A percentile compares a stretch with the other conserved stretches of the same genome.
These are phyloP conservation scores for Ochetophila trinervis DNA, from an alignment of 306 rosid genomes.

Conservation along the genomic window DNA sequence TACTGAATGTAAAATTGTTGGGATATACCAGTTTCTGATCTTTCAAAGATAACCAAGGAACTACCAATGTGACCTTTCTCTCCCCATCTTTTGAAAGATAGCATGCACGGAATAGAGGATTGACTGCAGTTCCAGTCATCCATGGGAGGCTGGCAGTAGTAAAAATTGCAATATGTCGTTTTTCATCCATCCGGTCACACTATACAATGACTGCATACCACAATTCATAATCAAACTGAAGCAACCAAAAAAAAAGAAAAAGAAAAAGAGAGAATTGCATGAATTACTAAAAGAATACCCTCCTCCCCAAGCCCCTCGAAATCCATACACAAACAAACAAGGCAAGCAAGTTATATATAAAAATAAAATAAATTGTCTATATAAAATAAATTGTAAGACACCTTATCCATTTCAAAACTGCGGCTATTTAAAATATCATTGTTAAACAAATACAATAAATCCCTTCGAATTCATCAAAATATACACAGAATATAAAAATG, in stretches of 20 bases:
- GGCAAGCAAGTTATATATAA: neutral
- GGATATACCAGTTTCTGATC: constrained; percentile 81
- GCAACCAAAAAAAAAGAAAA: too few species aligned
- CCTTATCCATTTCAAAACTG: too few species aligned
- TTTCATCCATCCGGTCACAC: constrained; percentile 52
- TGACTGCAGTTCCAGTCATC: constrained; percentile 97
- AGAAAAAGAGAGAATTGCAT: too few species aligned
- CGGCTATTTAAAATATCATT: too few species aligned
- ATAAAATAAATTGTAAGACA: too few species aligned
- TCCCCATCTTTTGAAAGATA: constrained; percentile 66
- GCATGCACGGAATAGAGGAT: constrained; percentile 92
- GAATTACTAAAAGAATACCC: too few species aligned
- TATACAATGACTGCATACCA: too few species aligned
- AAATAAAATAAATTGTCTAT: too few species aligned
- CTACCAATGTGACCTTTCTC: constrained; percentile 66
- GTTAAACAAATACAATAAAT: too few species aligned
- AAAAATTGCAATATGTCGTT: constrained; percentile 75
- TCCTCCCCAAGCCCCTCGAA: neutral
- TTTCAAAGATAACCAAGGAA: constrained; percentile 85
- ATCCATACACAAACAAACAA: neutral
- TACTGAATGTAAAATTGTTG: constrained; percentile 55
- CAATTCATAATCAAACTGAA: too few species aligned
- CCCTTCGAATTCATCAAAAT: too few species aligned
- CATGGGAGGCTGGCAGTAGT: constrained; percentile 99
- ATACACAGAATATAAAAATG: too few species aligned